Percentiles rank a stretch among this genome's conserved stretches.
These are phyloP conservation scores for Hypoxylon sp. DNA, from an alignment of 2,329 filamentous ascomycete genomes.

Conservation along the genomic window DNA sequence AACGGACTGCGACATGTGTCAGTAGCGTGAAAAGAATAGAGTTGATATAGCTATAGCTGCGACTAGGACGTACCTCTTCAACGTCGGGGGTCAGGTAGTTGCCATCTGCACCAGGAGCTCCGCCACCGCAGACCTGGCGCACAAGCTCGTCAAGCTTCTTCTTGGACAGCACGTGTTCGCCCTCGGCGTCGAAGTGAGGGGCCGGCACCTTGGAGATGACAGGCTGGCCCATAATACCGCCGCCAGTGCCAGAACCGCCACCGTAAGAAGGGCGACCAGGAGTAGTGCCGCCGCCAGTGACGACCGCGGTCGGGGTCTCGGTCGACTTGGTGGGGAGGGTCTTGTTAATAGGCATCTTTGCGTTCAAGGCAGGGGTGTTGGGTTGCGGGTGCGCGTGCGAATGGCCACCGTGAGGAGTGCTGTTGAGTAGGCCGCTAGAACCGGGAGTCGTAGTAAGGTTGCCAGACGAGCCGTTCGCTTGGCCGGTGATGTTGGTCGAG, in stretches of 20 bases:
- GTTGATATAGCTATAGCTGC: not conserved
- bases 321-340: conserved; percentile 73
- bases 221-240: conserved; percentile 82
- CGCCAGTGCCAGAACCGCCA: conserved; percentile 79
- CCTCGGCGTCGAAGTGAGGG: conserved; percentile 89
- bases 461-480: conserved; percentile 41
- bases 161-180: conserved; percentile 93
- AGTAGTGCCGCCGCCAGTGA: conserved; percentile 68
- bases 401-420: conserved; percentile 50
- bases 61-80: conserved; percentile 77
- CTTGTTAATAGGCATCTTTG: conserved; percentile 85
- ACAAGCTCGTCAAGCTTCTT: conserved; percentile 97
- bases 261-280: conserved; percentile 82
- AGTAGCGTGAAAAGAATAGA: conserved; percentile 11
- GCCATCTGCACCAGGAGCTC: conserved; percentile 73
- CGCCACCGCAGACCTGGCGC: conserved; percentile 87
- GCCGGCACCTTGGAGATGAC: conserved; percentile 81
- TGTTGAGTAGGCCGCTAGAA: conserved; percentile 33
- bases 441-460: conserved; percentile 40
- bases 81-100: conserved; percentile 89
- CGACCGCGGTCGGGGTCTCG: conserved; percentile 75
- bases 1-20: conserved; percentile 68
- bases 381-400: conserved; percentile 59
- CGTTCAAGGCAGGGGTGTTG: conserved; percentile 52
- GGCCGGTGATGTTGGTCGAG: conserved; percentile 37